phyloP scores from a whole-genome alignment of 2,329 filamentous ascomycete genomes.

The Xylogone sp. region DNA sequence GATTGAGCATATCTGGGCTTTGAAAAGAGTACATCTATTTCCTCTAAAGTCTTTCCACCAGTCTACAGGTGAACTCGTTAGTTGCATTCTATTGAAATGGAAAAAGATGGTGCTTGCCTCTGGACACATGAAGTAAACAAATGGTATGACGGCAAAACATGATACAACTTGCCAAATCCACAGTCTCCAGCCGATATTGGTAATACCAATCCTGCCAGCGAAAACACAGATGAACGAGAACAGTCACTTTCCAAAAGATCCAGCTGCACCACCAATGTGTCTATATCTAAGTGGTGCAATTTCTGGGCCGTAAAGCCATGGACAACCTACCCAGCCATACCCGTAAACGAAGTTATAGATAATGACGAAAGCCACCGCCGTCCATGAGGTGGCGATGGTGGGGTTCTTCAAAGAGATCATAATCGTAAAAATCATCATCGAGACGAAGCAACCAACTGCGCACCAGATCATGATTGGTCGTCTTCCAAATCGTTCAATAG shows the following conservation, averaged over 20 bases:
- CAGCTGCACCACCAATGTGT: slow-evolving; percentile 30
- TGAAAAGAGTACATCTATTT: slow-evolving; percentile 10
- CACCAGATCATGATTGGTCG: slow-evolving; percentile 15
- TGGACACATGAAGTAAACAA: slow-evolving; percentile 14
- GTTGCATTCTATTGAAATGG: background rate
- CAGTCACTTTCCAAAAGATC: slow-evolving; percentile 34
- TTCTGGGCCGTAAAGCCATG: slow-evolving; percentile 32
- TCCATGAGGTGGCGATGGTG: slow-evolving; percentile 7
- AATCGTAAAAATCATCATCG: slow-evolving; percentile 4
- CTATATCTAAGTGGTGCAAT: slow-evolving; percentile 33
- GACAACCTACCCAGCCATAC: slow-evolving; percentile 25
- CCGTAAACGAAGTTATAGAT: slow-evolving; percentile 8
- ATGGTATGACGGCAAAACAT: slow-evolving; percentile 17
- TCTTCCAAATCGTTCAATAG: slow-evolving; percentile 29
- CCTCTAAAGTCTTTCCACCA: slow-evolving; percentile 10
- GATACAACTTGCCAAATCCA: slow-evolving; percentile 33
- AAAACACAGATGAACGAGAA: slow-evolving; percentile 32
- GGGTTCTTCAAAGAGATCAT: slow-evolving; percentile 7
- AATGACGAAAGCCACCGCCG: slow-evolving; percentile 9
- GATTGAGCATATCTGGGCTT: too few relatives aligned
- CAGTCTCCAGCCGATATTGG: slow-evolving; percentile 31
- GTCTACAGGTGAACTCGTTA: too few relatives aligned
- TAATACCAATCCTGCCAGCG: slow-evolving; percentile 29
- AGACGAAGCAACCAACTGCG: slow-evolving; percentile 3
- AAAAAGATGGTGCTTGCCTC: background rate